A percentile compares a stretch with the other conserved stretches of the same genome.
These are phyloP conservation scores for Fusarium sp. DNA, from an alignment of 2,329 filamentous ascomycete genomes.

Conservation along the genomic window DNA sequence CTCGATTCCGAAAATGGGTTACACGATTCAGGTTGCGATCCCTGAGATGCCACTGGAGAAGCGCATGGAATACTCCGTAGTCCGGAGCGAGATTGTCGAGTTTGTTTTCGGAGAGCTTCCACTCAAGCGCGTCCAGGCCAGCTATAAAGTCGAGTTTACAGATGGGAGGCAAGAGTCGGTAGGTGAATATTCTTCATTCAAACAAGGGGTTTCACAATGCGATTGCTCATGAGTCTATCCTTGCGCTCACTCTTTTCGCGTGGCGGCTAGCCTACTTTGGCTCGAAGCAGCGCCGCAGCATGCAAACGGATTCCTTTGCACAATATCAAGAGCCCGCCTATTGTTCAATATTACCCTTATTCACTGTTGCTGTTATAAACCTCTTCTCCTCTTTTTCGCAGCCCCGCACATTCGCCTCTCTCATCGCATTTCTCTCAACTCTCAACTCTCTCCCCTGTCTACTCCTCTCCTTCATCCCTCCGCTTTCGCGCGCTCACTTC, in stretches of 20 bases:
- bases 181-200: constrained; percentile 44
- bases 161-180: constrained; percentile 60
- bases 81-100: constrained; percentile 54
- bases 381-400: constrained; percentile 21
- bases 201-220: not conserved
- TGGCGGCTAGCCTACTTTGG: not conserved
- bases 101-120: constrained; percentile 49
- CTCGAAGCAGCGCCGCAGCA: constrained; percentile 6
- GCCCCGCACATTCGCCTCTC: constrained; percentile 16
- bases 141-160: constrained; percentile 57
- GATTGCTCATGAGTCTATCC: not conserved
- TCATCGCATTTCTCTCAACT: constrained; percentile 3
- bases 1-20: not conserved
- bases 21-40: constrained; percentile 48
- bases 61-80: constrained; percentile 46
- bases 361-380: constrained; percentile 34
- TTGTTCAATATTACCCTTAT: constrained; percentile 23
- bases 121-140: constrained; percentile 38
- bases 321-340: constrained; percentile 10
- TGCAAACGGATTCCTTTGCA: not conserved
- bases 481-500: not conserved
- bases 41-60: constrained; percentile 42
- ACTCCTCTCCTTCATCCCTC: not conserved
- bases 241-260: not conserved
- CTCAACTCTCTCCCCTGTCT: not conserved